Percentiles rank a stretch among this genome's conserved stretches.
phyloP scores from a whole-genome alignment of 2,329 filamentous ascomycete genomes.

The Capronia coronata region DNA sequence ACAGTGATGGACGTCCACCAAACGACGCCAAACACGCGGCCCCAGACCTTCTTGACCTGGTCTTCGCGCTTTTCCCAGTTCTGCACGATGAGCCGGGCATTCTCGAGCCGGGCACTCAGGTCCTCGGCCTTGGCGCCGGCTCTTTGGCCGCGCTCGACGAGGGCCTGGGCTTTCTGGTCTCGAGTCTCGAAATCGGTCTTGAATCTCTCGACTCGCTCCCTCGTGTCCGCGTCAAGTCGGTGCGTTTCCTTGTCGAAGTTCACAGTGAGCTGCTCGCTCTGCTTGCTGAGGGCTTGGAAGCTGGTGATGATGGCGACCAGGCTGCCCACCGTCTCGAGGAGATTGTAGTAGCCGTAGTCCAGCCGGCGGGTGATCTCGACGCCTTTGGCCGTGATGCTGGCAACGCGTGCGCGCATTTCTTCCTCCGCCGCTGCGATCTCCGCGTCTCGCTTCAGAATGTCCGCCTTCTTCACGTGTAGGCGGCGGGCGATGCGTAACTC shows the following conservation, averaged over 20 bases:
- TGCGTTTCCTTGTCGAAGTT: slow-evolving; percentile 37
- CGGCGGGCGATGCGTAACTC: slow-evolving; percentile 16
- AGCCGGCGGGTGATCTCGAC: slow-evolving; percentile 42
- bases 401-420: slow-evolving; percentile 21
- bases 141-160: slow-evolving; percentile 38
- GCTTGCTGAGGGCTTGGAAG: slow-evolving; percentile 38
- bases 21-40: slow-evolving; percentile 12
- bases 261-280: slow-evolving; percentile 34
- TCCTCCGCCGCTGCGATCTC: slow-evolving; percentile 23
- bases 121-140: slow-evolving; percentile 34
- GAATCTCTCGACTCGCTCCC: slow-evolving; percentile 35
- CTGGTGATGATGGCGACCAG: slow-evolving; percentile 38
- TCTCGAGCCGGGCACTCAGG: slow-evolving; percentile 37
- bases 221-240: slow-evolving; percentile 35
- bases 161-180: slow-evolving; percentile 32
- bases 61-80: slow-evolving; percentile 39
- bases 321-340: slow-evolving; percentile 40
- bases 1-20: slow-evolving; percentile 11
- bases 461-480: slow-evolving; percentile 15
- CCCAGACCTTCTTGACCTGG: slow-evolving; percentile 28
- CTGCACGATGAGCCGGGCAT: slow-evolving; percentile 37
- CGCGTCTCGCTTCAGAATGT: slow-evolving; percentile 11
- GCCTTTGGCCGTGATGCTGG: slow-evolving; percentile 18
- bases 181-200: slow-evolving; percentile 36
- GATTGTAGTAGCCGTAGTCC: slow-evolving; percentile 45